Conservation (phyloP, 78 protist species). For the Dictyostelium discoideum region DNA sequence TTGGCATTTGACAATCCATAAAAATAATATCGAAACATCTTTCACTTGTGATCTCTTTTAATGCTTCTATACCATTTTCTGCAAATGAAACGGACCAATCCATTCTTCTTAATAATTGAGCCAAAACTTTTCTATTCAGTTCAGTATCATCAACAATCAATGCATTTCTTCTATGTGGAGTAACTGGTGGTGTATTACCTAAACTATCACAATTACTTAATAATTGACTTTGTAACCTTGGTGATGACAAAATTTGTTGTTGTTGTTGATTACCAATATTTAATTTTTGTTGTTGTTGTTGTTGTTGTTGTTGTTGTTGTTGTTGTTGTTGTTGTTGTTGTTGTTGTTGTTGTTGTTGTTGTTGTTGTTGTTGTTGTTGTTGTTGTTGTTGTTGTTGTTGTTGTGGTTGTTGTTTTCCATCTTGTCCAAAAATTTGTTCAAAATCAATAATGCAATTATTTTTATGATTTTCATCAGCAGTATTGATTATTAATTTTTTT, state of each 20-base stretch:
- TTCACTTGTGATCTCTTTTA: background rate
- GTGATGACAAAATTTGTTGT: background rate
- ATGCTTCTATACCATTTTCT: conserved; percentile 40
- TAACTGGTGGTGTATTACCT: background rate
- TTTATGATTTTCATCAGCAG: conserved; percentile 40
- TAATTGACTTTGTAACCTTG: background rate
- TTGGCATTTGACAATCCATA: conserved; percentile 71
- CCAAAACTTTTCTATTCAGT: conserved; percentile 47
- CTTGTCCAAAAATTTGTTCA: background rate
- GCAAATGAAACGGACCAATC: conserved; percentile 42
- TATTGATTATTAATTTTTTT: background rate
- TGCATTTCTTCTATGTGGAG: conserved; percentile 13
- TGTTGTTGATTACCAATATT: background rate
- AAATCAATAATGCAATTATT: conserved; percentile 41
- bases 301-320: background rate
- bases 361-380: background rate
- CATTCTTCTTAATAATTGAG: conserved; percentile 29
- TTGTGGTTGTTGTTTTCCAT: background rate
- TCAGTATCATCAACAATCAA: conserved; percentile 62
- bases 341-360: background rate
- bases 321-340: background rate
- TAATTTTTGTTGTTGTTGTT: background rate
- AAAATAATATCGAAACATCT: conserved; percentile 52
- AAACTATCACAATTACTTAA: background rate
- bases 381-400: background rate